Evolutionary conservation across 176 grass and related monocot genomes (phyloP), one percentile per base, ranked within the genome.

Genomic region (Miscanthus lutarioriparius): DNA sequence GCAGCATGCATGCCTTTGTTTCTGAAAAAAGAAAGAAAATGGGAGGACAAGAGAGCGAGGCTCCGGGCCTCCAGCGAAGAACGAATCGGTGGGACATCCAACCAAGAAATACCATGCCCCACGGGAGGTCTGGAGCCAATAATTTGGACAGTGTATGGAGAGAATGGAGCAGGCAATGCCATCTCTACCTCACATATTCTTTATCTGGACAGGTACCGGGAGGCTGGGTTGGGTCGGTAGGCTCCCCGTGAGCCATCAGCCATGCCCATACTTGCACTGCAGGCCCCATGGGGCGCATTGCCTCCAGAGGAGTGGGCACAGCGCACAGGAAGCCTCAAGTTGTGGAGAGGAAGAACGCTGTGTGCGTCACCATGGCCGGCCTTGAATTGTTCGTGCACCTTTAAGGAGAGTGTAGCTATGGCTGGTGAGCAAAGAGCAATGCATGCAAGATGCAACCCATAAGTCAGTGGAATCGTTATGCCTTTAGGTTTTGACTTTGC

Each of bases 161-260:
- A 68, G 78, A 82, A 90, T 90, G 83, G 83, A 90, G 67, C 72
- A 82, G 65, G 13, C 41, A 86, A 15, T 85, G 65, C 4, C 84
- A 67, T 86, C 74, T 67, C 78, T 67, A 33, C 79, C 75, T 90
- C 88, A 87, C 80, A 61, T 74, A 83, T 79, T 74, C 59, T 83
- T 83, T 79, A 83, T 74, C 43, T 73, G 74, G 79, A 74, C 44
- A 67, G 12, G 79, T 79, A 78, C 72, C 62, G 22, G 19, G n/a
- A 40, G 11, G 16, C 35, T 8, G 27, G 27, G 71, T 49, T 26
- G 72, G 76, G 17, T 16, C 20, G 28, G 38, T 74, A 89, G 87
- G 77, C 40, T 82, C 77, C 59, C 56, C 59, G 0, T 62, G 0
- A 19, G n/a, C 30, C 58, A 51, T 11, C 35, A n/a, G 30, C 8